Percentiles rank a stretch among this genome's conserved stretches.
Evolutionary conservation across 2,329 filamentous ascomycete species (phyloP).

Genomic region (Amauroascus verrucosus): DNA sequence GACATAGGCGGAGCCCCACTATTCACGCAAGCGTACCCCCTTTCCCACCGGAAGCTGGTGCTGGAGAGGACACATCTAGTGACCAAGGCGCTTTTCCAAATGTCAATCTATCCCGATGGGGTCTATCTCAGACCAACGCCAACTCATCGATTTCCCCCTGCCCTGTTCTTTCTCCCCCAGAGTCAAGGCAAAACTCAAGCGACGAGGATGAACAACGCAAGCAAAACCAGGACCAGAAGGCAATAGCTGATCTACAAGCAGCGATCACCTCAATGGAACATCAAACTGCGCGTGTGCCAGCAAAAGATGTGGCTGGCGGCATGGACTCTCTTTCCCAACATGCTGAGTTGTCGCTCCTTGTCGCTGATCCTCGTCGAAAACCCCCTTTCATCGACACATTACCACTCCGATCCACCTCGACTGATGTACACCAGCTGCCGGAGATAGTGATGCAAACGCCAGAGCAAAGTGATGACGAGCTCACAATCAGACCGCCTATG

Average conservation of each 20-base stretch:
- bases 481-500: slow-evolving; percentile 68
- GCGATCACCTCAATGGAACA: slow-evolving; percentile 68
- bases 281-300: slow-evolving; percentile 14
- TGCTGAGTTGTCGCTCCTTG: slow-evolving; percentile 5
- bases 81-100: slow-evolving; percentile 18
- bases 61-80: slow-evolving; percentile 5
- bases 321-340: slow-evolving; percentile 1
- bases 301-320: neutral
- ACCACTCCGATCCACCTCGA: neutral
- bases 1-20: slow-evolving; percentile 51
- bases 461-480: slow-evolving; percentile 45
- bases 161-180: slow-evolving; percentile 82
- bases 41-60: slow-evolving; percentile 22
- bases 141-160: slow-evolving; percentile 63
- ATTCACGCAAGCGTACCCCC: slow-evolving; percentile 28
- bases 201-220: slow-evolving; percentile 62
- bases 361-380: slow-evolving; percentile 3
- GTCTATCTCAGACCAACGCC: slow-evolving; percentile 56
- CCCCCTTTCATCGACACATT: neutral
- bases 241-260: slow-evolving; percentile 60
- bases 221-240: slow-evolving; percentile 33
- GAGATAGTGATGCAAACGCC: slow-evolving; percentile 27
- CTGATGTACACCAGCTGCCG: slow-evolving; percentile 10
- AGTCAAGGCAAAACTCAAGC: slow-evolving; percentile 69
- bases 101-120: slow-evolving; percentile 43